Percentiles rank a stretch among this genome's conserved stretches.
Conservation (phyloP, 176 grass and related monocot species). For the Eleusine coracana region DNA sequence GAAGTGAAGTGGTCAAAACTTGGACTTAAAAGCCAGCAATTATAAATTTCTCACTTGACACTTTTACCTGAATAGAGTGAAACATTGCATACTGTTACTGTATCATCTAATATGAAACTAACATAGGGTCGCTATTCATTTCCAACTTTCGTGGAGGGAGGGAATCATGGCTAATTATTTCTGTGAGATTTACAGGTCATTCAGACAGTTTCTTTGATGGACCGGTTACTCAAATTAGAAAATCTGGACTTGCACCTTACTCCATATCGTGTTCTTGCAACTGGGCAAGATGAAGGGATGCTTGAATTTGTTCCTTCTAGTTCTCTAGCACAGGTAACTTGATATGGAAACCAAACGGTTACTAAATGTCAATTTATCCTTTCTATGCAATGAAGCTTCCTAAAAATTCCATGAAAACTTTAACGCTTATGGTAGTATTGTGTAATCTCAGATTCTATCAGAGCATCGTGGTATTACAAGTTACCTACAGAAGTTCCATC, state of each 20-base stretch:
- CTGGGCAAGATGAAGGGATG: conserved; percentile 98
- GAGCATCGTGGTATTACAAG: conserved; percentile 92
- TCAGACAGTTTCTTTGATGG: conserved; percentile 99
- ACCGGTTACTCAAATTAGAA: conserved; percentile 97
- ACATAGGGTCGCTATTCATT: neutral
- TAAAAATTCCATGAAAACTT: conserved; percentile 3
- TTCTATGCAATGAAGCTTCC: neutral
- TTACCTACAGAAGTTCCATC: conserved; percentile 87
- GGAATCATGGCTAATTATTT: conserved; percentile 32
- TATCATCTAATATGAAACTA: neutral
- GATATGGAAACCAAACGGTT: conserved; percentile 26
- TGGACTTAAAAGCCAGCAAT: neutral
- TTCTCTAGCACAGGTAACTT: conserved; percentile 94
- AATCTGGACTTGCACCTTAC: conserved; percentile 98
- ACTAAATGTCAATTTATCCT: conserved; percentile 18
- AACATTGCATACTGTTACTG: neutral
- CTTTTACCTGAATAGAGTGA: neutral
- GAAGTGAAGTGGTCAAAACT: neutral
- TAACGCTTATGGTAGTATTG: conserved; percentile 12
- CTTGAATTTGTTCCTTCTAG: conserved; percentile 92
- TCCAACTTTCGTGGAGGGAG: conserved; percentile 23
- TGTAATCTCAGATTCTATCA: conserved; percentile 74
- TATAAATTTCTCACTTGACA: conserved; percentile 8
- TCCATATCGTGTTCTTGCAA: conserved; percentile 95
- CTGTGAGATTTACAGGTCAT: conserved; percentile 60